A percentile compares a stretch with the other conserved stretches of the same genome.
These are phyloP conservation scores for Hemileia vastatrix DNA, from an alignment of 1,284 basidiomycete genomes.

Conservation along the genomic window DNA sequence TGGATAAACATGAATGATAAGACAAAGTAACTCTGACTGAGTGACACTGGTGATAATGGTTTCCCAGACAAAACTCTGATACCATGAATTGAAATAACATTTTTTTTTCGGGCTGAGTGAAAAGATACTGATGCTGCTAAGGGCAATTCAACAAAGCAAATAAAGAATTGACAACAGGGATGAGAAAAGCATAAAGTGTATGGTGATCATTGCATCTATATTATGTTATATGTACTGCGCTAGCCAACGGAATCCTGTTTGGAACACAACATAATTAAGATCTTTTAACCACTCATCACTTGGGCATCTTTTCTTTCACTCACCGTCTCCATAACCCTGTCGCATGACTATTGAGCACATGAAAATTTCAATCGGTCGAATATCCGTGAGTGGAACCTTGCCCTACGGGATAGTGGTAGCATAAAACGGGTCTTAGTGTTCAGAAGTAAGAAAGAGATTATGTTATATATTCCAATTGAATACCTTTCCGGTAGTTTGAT, in stretches of 20 bases:
- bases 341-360: constrained; percentile 99
- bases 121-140: too few relatives aligned
- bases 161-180: too few relatives aligned
- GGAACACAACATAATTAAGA: not conserved
- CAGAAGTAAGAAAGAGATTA: constrained; percentile 18
- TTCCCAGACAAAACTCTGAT: too few relatives aligned
- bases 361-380: constrained; percentile 97
- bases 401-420: constrained; percentile 66
- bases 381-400: constrained; percentile 91
- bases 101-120: too few relatives aligned
- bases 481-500: constrained; percentile 98
- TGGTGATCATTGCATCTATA: too few relatives aligned
- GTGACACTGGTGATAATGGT: too few relatives aligned
- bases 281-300: not conserved
- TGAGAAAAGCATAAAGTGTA: too few relatives aligned
- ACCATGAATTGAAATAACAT: too few relatives aligned
- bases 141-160: too few relatives aligned
- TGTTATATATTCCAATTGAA: constrained; percentile 32
- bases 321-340: constrained; percentile 95
- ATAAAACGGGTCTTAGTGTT: too few relatives aligned
- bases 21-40: too few relatives aligned
- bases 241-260: constrained; percentile 75
- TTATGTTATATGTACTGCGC: constrained; percentile 89
- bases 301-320: not conserved
- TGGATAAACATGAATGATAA: too few relatives aligned